A percentile compares a stretch with the other conserved stretches of the same genome.
phyloP scores from a whole-genome alignment of 2,329 filamentous ascomycete species.

The Cordyceps farinosa region DNA sequence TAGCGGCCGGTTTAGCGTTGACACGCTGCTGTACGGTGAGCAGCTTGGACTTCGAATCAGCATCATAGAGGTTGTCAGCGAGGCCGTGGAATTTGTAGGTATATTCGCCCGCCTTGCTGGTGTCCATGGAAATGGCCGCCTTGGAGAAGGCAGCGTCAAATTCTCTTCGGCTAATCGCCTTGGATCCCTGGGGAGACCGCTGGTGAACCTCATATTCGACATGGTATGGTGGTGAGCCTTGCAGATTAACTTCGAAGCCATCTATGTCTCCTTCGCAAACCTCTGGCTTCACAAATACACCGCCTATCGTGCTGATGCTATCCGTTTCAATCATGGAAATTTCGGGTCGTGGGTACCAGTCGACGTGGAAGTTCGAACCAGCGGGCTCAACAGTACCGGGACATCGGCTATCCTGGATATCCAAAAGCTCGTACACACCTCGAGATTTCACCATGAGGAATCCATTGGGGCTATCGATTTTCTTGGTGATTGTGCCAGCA shows the following conservation, averaged over 20 bases:
- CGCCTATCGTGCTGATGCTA: conserved; percentile 52
- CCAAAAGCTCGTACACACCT: conserved; percentile 76
- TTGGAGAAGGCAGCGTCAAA: conserved; percentile 74
- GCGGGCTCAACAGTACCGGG: conserved; percentile 73
- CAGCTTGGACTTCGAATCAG: conserved; percentile 62
- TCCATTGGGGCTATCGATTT: conserved; percentile 61
- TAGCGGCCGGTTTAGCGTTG: conserved; percentile 75
- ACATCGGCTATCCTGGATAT: conserved; percentile 75
- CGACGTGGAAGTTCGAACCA: conserved; percentile 72
- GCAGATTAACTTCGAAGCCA: conserved; percentile 74
- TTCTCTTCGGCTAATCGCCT: conserved; percentile 62
- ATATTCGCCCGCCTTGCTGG: conserved; percentile 74
- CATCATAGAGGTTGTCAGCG: conserved; percentile 81
- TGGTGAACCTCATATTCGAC: conserved; percentile 78
- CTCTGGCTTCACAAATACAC: conserved; percentile 67
- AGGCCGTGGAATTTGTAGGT: conserved; percentile 82
- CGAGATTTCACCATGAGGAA: conserved; percentile 60
- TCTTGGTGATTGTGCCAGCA: conserved; percentile 42
- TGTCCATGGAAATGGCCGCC: conserved; percentile 82
- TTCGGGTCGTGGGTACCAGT: conserved; percentile 79
- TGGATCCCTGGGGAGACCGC: conserved; percentile 63
- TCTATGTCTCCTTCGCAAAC: conserved; percentile 96
- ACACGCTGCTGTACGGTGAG: conserved; percentile 77
- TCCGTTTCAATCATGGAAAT: conserved; percentile 64
- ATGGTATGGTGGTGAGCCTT: conserved; percentile 75